Evolutionary conservation across 331 rosid genomes (phyloP).

Genomic region (Cydonia oblonga): DNA sequence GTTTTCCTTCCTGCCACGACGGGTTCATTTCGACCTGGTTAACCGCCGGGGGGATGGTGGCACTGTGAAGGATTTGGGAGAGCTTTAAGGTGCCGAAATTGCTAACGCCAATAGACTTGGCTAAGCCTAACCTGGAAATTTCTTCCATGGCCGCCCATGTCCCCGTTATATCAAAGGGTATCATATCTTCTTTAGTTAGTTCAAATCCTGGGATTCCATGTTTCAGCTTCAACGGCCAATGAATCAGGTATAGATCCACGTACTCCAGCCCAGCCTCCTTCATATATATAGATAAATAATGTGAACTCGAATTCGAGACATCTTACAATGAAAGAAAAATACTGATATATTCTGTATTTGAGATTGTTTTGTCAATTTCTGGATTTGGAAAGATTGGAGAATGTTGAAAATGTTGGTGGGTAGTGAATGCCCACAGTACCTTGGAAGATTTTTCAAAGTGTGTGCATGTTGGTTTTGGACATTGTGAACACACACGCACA

Average conservation of each 20-base stretch:
- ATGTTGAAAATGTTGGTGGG: too few relatives aligned
- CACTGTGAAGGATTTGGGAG: conserved; percentile 19
- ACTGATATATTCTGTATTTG: too few relatives aligned
- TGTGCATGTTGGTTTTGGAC: too few relatives aligned
- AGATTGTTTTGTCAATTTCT: too few relatives aligned
- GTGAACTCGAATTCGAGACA: too few relatives aligned
- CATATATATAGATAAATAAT: too few relatives aligned
- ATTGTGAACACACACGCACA: too few relatives aligned
- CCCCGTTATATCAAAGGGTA: conserved; percentile 30
- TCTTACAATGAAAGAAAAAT: too few relatives aligned
- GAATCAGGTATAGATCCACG: conserved; percentile 43
- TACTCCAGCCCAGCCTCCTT: conserved; percentile 44
- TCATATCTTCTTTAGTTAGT: conserved; percentile 16
- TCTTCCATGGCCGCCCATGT: conserved; percentile 44
- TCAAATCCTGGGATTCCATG: neutral
- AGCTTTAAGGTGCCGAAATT: conserved; percentile 36
- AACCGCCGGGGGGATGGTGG: conserved; percentile 3
- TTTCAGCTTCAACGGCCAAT: conserved; percentile 28
- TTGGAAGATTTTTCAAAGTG: too few relatives aligned
- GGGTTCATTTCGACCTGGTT: conserved; percentile 47
- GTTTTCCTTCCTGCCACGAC: conserved; percentile 40
- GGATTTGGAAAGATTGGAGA: too few relatives aligned
- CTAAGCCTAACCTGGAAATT: conserved; percentile 26
- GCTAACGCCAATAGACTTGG: conserved; percentile 43
- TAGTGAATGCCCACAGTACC: too few relatives aligned